Base-by-base conservation (phyloP, 1,284 basidiomycete species). In the Neolentinus lepideus region DNA sequence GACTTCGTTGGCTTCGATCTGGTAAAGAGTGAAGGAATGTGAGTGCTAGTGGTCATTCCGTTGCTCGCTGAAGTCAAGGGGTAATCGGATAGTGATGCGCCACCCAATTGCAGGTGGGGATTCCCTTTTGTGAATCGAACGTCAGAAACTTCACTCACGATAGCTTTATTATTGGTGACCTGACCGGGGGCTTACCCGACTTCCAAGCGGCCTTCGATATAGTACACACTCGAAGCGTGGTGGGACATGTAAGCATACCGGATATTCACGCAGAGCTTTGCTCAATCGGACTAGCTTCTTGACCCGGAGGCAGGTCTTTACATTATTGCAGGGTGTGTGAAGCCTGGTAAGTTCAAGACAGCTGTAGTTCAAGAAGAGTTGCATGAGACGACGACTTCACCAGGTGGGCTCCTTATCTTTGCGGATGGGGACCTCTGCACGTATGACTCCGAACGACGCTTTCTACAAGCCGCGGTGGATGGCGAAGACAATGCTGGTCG, bases 151-250 rank as follows among this genome's bases (percentile, higher is more conserved):
- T 16, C n/a, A 51, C 26, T 22, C 19, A 54, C 45, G 9, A 54
- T 21, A 67, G 66, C 21, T 66, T 66, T 45, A 59, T 60, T 8
- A 61, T 61, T 50, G 60, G 60, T 2, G 64, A 68, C 45, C 51
- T 66, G n/a, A 56, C 57, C 10, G 38, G 52, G 14, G 62, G 58
- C 10, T 38, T 68, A 12, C 63, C 61, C 24, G 26, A 61, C n/a
- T 61, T 61, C 43, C 24, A 43, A 19, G 59, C 56, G 14, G 57
- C 59, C 54, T 66, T 63, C 52, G 60, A 61, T 53, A 57, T 68
- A 29, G 56, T 67, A n/a, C 65, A 68, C 56, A 64, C 62, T 54
- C 64, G 66, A 12, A 61, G 61, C 57, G 59, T 69, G 25, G 59
- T 60, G 12, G 62, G 63, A 54, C 63, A 66, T 59, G 67, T 66